Evolutionary conservation across 371 early-diverging fungal genomes (phyloP).

Genomic region (Lichtheimia corymbifera): DNA sequence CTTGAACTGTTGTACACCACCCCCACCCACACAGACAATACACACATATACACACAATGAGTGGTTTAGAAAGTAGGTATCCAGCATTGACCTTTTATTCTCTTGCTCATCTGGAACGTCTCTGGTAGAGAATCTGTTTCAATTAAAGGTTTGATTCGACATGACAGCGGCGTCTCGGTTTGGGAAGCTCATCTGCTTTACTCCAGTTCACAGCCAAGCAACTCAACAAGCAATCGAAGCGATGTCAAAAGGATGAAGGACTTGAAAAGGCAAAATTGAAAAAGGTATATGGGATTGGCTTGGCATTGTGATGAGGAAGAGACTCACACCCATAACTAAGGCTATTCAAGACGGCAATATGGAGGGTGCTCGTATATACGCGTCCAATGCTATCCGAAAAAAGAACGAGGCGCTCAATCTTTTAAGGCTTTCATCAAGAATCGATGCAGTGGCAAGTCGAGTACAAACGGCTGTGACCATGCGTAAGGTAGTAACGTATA

Average conservation of each 20-base stretch:
- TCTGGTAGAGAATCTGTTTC: constrained; percentile 13
- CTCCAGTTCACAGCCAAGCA: constrained; percentile 90
- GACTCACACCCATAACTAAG: constrained; percentile 24
- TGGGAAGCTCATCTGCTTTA: background rate
- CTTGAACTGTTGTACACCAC: no score
- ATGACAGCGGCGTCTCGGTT: no score
- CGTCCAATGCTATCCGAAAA: constrained; percentile 96
- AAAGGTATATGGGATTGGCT: constrained; percentile 57
- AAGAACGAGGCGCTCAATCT: constrained; percentile 92
- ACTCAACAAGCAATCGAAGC: constrained; percentile 82
- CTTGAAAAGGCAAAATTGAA: constrained; percentile 85
- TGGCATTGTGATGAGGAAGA: background rate
- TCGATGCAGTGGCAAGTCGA: constrained; percentile 91
- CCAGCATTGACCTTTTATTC: background rate
- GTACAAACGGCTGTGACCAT: constrained; percentile 96
- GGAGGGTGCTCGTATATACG: constrained; percentile 94
- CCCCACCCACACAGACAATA: no score
- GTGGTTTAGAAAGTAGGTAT: constrained; percentile 20
- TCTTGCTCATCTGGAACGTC: background rate
- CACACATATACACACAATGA: constrained; percentile 6
- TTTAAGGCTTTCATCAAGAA: constrained; percentile 82
- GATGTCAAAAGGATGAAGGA: constrained; percentile 83
- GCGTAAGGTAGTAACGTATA: constrained; percentile 60
- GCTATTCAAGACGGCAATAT: constrained; percentile 92
- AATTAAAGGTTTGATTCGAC: constrained; percentile 6